phyloP scores from a whole-genome alignment of 2,329 filamentous ascomycete species.

The Beauveria australis region DNA sequence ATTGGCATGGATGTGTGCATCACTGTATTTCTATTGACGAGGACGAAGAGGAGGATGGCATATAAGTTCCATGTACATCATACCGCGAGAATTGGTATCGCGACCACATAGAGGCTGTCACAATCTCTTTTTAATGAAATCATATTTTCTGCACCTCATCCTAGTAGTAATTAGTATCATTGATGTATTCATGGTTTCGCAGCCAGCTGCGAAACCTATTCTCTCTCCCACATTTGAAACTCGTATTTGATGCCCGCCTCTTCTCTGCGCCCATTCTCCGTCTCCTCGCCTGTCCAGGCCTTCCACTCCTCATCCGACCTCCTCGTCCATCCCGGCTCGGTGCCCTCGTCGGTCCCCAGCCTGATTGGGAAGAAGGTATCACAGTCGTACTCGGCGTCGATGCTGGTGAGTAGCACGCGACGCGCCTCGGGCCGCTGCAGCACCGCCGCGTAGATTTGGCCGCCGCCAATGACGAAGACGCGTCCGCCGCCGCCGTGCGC shows the following conservation, averaged over 20 bases:
- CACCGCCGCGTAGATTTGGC: slow-evolving; percentile 71
- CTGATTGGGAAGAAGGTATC: slow-evolving; percentile 66
- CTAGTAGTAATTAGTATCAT: neutral
- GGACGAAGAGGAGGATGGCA: neutral
- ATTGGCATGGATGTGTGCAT: slow-evolving; percentile 12
- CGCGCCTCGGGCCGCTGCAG: slow-evolving; percentile 50
- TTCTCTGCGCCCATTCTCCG: slow-evolving; percentile 46
- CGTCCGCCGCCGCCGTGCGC: slow-evolving; percentile 38
- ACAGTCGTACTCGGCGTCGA: slow-evolving; percentile 63
- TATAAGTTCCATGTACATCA: slow-evolving; percentile 7
- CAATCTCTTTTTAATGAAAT: slow-evolving; percentile 6
- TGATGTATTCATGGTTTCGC: neutral
- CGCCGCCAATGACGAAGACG: slow-evolving; percentile 85
- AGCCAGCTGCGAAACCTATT: slow-evolving; percentile 1
- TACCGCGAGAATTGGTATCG: neutral
- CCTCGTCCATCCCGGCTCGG: slow-evolving; percentile 43
- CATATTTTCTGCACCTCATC: slow-evolving; percentile 6
- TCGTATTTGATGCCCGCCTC: slow-evolving; percentile 60
- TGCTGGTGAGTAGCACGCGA: slow-evolving; percentile 61
- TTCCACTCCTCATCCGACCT: slow-evolving; percentile 44
- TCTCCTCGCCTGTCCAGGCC: slow-evolving; percentile 57
- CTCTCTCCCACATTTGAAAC: slow-evolving; percentile 67
- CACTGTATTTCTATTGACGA: slow-evolving; percentile 5
- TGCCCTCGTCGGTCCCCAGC: slow-evolving; percentile 29
- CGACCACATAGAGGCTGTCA: neutral